Base-by-base conservation (phyloP, 1,284 basidiomycete genomes). In the Ganoderma meredithae region DNA sequence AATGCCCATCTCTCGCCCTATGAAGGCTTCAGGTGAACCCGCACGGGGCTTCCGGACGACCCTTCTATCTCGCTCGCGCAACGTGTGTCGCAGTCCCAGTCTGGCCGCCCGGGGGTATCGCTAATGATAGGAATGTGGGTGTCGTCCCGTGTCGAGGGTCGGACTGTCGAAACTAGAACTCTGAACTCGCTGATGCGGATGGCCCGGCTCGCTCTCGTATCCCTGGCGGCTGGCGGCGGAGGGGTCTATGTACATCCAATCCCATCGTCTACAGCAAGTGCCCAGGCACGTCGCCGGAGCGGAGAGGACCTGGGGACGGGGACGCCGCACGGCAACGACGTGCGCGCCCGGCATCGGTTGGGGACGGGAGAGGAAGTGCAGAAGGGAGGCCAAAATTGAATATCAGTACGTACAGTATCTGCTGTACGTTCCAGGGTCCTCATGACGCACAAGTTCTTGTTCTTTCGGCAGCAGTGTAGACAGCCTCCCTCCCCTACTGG, bases 281-380 rank as follows among this genome's bases (percentile, higher is more conserved):
- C 1, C 36, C 56, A 59, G 56, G 56, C 56, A 59, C 56, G 6
- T 39, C 39, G 33, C 27, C 27, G 27, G 27, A 31, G 3, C 27
- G 22, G 33, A 36, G 52, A 17, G 36, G 36, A 36, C 36, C 36
- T 36, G 19, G 12, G 36, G 36, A 36, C 36, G 7, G 6, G 19
- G 5, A 13, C 40, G 36, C 60, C 43, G 60, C 60, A 62, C 60
- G 27, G 60, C 60, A 62, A 49, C 60, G 60, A 62, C 36, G 60
- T 61, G 60, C 60, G 41, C 39, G 60, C 27, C 25, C 60, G 40
- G 15, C 52, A 33, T 43, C n/a, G 3, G 25, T 27, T 22, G 60
- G 22, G 22, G 40, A 31, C 19, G 36, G 36, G 25, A 49, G 47
- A 7, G 52, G 52, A 49, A 49, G n/a, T 22, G 47, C 52, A 55